Base-by-base conservation (phyloP, 768 basidiomycete genomes). In the Gelatoporia subvermispora region DNA sequence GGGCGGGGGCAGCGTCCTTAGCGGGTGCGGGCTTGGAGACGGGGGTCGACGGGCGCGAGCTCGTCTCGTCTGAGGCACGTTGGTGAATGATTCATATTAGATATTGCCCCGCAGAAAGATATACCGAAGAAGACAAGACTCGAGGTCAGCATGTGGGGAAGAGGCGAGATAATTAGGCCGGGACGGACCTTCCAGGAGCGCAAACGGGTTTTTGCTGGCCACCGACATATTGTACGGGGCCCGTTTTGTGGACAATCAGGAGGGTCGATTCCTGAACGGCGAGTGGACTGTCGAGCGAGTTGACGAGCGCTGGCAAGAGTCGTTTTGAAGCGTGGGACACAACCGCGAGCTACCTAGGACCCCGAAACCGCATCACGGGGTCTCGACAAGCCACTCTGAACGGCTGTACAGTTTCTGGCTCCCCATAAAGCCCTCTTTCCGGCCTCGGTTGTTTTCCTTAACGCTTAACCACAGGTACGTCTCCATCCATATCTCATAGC, bases 191-290 rank as follows among this genome's bases (percentile, higher is more conserved):
- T 84, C 82, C 68, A 91, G 75, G 71, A 90, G 62, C 68, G 88
- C 81, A 74, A 91, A 92, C 58, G 84, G 84, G 74, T 90, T 91
- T 80, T 73, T 82, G 65, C 82, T 82, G 74, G 85, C 88, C 81
- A 91, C 88, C 86, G 88, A 89, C 88, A 92, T 90, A 64, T 69
- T 80, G 71, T 78, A 74, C 78, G 81, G 81, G 76, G 81, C 78
- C 75, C 68, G 71, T 74, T 75, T 72, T 52, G 45, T 45, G 56
- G 55, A 58, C 63, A 57, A 55, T 62, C 59, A 56, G 62, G 53
- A 54, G 50, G 61, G 41, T 56, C 56, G 52, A 35, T 41, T 51
- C 52, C 54, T 55, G 51, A 51, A 52, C 48, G 52, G 52, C 52
- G 43, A 41, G 43, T 35, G 37, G 47, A 55, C 36, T 44, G 52